A percentile compares a stretch with the other conserved stretches of the same genome.
phyloP scores from a whole-genome alignment of 371 early-diverging fungal species.

The Synchytrium microbalum region DNA sequence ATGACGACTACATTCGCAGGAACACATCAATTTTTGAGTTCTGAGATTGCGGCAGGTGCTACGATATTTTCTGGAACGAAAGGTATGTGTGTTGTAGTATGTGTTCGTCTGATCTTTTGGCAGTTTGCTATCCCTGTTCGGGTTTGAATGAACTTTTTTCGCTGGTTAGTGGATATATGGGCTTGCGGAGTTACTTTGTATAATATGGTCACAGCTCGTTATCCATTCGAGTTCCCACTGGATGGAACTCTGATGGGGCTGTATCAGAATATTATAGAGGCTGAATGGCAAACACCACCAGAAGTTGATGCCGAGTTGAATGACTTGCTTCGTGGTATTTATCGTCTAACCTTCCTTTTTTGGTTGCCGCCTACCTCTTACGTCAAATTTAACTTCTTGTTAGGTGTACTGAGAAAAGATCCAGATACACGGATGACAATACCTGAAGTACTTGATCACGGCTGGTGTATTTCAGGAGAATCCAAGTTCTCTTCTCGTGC shows the following conservation, averaged over 20 bases:
- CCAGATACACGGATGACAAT: neutral
- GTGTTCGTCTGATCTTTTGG: neutral
- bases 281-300: conserved; percentile 25
- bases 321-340: conserved; percentile 13
- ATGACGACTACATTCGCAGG: conserved; percentile 36
- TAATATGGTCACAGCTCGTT: conserved; percentile 40
- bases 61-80: conserved; percentile 25
- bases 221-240: conserved; percentile 42
- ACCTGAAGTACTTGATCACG: neutral
- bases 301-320: conserved; percentile 19
- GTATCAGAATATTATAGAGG: conserved; percentile 32
- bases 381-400: neutral
- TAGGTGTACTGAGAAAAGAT: neutral
- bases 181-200: conserved; percentile 44
- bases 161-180: conserved; percentile 43
- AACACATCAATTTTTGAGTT: conserved; percentile 45
- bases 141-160: neutral
- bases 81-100: conserved; percentile 17
- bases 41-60: conserved; percentile 38
- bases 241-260: conserved; percentile 29
- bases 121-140: neutral
- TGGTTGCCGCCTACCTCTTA: too few species aligned
- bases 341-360: neutral
- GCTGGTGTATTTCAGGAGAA: neutral
- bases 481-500: neutral